Conservation (phyloP, 2,329 filamentous ascomycete genomes). For the Tolypocladium ovalisporum region DNA sequence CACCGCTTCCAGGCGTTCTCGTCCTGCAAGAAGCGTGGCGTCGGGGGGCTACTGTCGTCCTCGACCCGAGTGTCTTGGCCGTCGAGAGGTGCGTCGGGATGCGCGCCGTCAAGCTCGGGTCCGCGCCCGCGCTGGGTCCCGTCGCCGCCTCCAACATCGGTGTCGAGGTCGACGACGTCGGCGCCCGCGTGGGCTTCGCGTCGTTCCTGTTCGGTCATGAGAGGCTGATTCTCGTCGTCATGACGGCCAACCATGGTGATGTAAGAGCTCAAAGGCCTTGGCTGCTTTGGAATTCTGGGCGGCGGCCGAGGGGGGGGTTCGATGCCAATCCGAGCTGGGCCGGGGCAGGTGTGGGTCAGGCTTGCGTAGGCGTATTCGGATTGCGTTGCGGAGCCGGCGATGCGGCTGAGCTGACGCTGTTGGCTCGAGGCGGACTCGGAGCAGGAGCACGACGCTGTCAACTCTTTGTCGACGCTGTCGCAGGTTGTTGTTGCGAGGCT, state of each 20-base stretch:
- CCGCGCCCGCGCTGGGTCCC: constrained; percentile 5
- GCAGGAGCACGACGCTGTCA: neutral
- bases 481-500: neutral
- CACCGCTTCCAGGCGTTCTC: constrained; percentile 34
- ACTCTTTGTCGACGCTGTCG: neutral
- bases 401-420: neutral
- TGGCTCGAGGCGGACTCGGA: neutral
- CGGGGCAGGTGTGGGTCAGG: neutral
- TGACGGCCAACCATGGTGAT: constrained; percentile 18
- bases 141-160: neutral
- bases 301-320: neutral
- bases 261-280: neutral
- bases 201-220: constrained; percentile 25
- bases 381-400: neutral
- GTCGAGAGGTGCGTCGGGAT: constrained; percentile 32
- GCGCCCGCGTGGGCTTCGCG: constrained; percentile 15
- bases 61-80: constrained; percentile 29
- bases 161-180: constrained; percentile 3
- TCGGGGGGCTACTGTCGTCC: constrained; percentile 29
- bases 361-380: neutral
- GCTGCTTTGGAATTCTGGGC: neutral
- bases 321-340: neutral
- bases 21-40: constrained; percentile 51
- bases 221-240: constrained; percentile 25
- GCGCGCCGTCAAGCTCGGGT: constrained; percentile 12